Base-by-base conservation (phyloP, 768 basidiomycete genomes). In the Piloderma croceum region DNA sequence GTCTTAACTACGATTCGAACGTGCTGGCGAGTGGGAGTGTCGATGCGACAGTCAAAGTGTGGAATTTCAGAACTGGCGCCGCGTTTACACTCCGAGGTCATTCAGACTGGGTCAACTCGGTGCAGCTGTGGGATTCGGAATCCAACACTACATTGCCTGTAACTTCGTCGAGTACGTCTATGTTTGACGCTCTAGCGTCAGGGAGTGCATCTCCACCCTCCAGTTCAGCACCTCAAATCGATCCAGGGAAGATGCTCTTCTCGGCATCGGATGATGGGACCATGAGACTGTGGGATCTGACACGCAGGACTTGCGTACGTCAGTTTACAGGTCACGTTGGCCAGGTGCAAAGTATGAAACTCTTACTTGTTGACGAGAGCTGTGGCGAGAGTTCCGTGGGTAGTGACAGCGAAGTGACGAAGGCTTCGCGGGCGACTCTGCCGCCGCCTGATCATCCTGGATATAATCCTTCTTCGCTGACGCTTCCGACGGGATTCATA, bases 211-310 rank as follows among this genome's bases (percentile, higher is more conserved):
- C 56, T 15, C 49, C 58, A 21, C 47, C 55, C 36, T 49, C 55
- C 42, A 45, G 48, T 50, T 64, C 56, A 41, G 60, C 64, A 13
- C 72, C 72, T 32, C 69, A 76, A 37, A 83, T 89, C 43, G 76
- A 83, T 42, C 73, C 79, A 12, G 90, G 91, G 38, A 93, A 96
- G 66, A 91, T 97, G 86, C 73, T 99, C 20, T 96, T 99, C 68
- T 96, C 92, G 6, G 90, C 90, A 3, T 92, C 90, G 6, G 96
- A 98, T 57, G 96, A 98, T 59, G 87, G 86, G 20, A 81, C 84
- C 3, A 90, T 98, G 60, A 83, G 82, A 43, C 75, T 99, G 5
- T 99, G 94, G 96, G 94, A 98, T 61, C 74, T 99, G 31, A 79
- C 76, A 20, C 67, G 67, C 17, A 75, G 89, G 34, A 76, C 80